Base-by-base conservation (phyloP, 2,329 filamentous ascomycete genomes). In the Coniochaeta sp. region DNA sequence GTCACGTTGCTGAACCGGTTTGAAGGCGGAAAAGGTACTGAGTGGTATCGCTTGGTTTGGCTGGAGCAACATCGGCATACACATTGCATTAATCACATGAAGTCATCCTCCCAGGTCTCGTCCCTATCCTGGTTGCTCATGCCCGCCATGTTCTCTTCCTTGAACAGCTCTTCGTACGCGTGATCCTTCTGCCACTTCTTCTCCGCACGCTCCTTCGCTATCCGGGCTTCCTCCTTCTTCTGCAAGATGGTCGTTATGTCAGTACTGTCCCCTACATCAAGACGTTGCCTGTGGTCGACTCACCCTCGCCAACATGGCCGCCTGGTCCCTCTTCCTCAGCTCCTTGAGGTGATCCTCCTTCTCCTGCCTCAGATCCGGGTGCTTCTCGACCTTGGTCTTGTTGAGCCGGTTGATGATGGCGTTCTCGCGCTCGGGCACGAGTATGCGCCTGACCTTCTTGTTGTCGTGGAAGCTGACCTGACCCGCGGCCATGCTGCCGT, bases 131-230 rank as follows among this genome's bases (percentile, higher is more conserved):
- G 89, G 69, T 99, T 99, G 72, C 86, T 96, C 51, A 83, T 83
- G 20, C 69, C 72, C 40, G 83, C 83, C 73, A 95, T 78, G 61
- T 87, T 86, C 53, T 96, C 89, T 51, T 95, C 90, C 4, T 81
- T 83, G 68, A 96, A 91, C 51, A 96, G 70, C 46, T 96, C 91
- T 65, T 97, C 94, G 68, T 99, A 99, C 2, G 91, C 92, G 71
- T 99, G 92, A n/a, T 96, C 91, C 71, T 94, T 94, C 70, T 95
- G 89, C 78, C 85, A 95, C 68, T 95, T 95, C 71, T 92, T 82
- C 69, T 95, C 86, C 69, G 89, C 87, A 57, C 89, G 80, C 73
- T 96, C 89, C 68, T 90, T 86, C 48, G 84, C 81, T 46, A 91
- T 66, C 32, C 75, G 74, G 0, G 81, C 82, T 61, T 94, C 89